Evolutionary conservation across 208 protist genomes (phyloP).

Genomic region (Acanthamoeba culbertsoni): DNA sequence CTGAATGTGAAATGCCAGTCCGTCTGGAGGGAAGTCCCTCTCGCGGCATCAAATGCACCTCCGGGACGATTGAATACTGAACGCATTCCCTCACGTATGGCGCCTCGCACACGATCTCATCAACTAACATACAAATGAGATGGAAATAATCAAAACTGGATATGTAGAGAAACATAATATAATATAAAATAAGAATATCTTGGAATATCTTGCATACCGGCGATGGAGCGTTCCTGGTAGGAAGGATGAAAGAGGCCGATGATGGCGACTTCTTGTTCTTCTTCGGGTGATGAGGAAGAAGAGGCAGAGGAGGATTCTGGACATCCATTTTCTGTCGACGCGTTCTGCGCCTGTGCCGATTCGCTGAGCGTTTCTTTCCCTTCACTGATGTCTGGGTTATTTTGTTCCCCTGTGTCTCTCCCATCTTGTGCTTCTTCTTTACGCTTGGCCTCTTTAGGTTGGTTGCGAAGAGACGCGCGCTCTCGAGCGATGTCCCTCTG

Average conservation of each 20-base stretch:
- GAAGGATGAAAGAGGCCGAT: constrained; percentile 16
- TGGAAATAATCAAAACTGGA: neutral
- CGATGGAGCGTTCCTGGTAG: neutral
- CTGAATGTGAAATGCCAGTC: neutral
- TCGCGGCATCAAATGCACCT: neutral
- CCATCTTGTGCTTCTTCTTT: neutral
- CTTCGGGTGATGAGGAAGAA: neutral
- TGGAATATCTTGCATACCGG: neutral
- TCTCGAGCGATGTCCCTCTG: neutral
- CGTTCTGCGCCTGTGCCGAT: neutral
- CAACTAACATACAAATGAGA: neutral
- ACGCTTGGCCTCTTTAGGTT: neutral
- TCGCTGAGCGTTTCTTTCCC: neutral
- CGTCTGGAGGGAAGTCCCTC: neutral
- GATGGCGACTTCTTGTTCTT: neutral
- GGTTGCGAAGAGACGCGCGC: neutral
- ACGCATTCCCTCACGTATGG: neutral
- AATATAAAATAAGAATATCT: neutral
- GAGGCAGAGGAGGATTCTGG: neutral
- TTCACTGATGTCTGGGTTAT: neutral
- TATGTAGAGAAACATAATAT: neutral
- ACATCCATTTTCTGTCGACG: no score
- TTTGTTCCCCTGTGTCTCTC: neutral
- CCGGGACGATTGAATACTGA: neutral
- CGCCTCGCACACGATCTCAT: neutral